A percentile compares a stretch with the other conserved stretches of the same genome.
Evolutionary conservation across 139 green algal species (phyloP).

Genomic region (Chlamydomonas asymmetrica): DNA sequence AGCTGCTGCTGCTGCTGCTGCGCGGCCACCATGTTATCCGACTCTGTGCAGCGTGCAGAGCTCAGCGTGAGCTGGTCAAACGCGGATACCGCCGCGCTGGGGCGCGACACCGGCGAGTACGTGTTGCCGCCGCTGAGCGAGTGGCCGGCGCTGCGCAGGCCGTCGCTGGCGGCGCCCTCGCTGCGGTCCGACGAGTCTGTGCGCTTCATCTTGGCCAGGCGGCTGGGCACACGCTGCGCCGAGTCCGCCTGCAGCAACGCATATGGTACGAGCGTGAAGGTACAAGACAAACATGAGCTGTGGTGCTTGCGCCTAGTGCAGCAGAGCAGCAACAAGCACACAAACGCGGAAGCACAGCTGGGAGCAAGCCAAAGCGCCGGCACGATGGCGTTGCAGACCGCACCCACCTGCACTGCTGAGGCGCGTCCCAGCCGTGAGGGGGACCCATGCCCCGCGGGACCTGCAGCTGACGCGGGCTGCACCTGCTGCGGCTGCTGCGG

Average conservation of each 20-base stretch:
- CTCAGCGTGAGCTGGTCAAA: constrained; percentile 27
- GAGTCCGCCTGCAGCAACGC: too few relatives aligned
- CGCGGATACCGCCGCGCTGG: constrained; percentile 14
- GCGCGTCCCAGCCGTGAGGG: too few relatives aligned
- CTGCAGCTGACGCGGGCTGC: not conserved
- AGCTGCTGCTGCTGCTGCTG: not conserved
- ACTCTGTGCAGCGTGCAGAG: not conserved
- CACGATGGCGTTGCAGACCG: too few relatives aligned
- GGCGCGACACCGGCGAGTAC: not conserved
- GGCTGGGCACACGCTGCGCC: too few relatives aligned
- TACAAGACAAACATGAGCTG: too few relatives aligned
- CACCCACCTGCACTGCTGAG: too few relatives aligned
- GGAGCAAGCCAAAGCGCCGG: too few relatives aligned
- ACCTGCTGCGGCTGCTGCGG: not conserved
- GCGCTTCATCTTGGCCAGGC: constrained; percentile 11
- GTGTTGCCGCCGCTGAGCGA: not conserved
- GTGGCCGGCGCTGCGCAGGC: not conserved
- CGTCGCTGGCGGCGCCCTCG: not conserved
- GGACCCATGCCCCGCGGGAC: not conserved
- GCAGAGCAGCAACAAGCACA: too few relatives aligned
- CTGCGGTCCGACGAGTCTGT: not conserved
- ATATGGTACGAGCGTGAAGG: too few relatives aligned
- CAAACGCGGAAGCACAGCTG: too few relatives aligned
- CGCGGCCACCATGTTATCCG: not conserved
- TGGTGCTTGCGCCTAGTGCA: too few relatives aligned